Evolutionary conservation across 2,329 filamentous ascomycete species (phyloP), one percentile per base, ranked within the genome.

Genomic region (Drechmeria coniospora): DNA sequence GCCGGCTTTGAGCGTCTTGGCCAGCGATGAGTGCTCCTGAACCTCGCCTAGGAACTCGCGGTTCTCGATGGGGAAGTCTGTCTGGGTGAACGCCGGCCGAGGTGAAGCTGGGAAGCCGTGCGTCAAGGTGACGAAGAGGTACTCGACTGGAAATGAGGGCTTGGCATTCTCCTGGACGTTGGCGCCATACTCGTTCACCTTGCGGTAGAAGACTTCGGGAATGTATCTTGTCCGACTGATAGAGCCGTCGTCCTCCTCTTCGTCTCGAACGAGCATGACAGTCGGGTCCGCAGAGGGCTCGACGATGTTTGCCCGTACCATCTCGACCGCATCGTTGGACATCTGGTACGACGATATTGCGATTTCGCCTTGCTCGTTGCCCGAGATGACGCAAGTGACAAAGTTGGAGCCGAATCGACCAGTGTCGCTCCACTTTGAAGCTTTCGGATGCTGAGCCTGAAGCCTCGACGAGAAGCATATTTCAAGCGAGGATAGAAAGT

Each of bases 161-260:
- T 94, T 95, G 15, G 90, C 90, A 43, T 93, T 95, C 53, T 95
- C 83, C 50, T 94, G 90, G 6, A 95, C 90, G 41, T 87, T 93
- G 37, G 79, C 82, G 19, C 86, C 86, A 47, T 98, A 93, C 51
- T 98, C 87, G 53, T 98, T 98, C 53, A 93, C 83, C 41, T 73
- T 76, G 35, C 87, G 74, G 58, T 92, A 98, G 56, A 95, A 98
- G 4, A 98, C 87, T 46, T 98, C 90, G 1, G 90, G 90, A 14
- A 98, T 92, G 47, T 98, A 98, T 42, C 86, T 71, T 15, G 78
- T 75, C 31, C 73, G 74, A 49, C 68, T 77, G 27, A 55, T 61
- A 30, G 59, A 72, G 40, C 61, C 72, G 37, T 84, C 78, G 28
- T 86, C 79, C 41, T 94, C 84, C 33, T 87, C 80, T 47, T 95